These are phyloP conservation scores for Neofusicoccum cordaticola DNA, from an alignment of 2,329 filamentous ascomycete species.

Conservation along the genomic window DNA sequence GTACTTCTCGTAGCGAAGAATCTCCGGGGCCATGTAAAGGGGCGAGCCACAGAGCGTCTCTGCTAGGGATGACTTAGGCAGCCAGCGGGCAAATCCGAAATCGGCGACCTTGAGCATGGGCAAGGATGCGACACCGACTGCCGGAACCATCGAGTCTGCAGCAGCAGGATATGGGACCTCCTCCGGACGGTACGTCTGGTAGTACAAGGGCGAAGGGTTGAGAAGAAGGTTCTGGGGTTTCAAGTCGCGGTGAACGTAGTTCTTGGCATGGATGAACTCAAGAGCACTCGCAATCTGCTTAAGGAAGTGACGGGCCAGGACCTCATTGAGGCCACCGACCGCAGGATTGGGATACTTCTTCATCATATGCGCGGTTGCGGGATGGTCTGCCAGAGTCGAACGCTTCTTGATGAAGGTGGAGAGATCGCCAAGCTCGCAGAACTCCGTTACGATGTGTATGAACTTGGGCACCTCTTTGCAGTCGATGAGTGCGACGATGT, in stretches of 20 bases:
- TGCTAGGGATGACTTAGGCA: constrained; percentile 86
- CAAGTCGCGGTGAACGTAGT: constrained; percentile 93
- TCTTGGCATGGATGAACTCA: constrained; percentile 77
- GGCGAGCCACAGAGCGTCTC: constrained; percentile 96
- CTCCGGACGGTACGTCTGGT: constrained; percentile 56
- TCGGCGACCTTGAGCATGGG: constrained; percentile 98
- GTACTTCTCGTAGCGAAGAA: constrained; percentile 94
- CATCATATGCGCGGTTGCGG: constrained; percentile 84
- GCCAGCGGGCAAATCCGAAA: constrained; percentile 93
- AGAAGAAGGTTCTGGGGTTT: constrained; percentile 96
- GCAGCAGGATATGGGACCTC: constrained; percentile 73
- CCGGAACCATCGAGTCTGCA: constrained; percentile 75
- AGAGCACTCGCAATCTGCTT: constrained; percentile 93
- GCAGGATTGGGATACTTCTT: constrained; percentile 84
- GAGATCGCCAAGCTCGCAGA: constrained; percentile 90
- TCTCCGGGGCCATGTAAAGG: constrained; percentile 98
- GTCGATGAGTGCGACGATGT: constrained; percentile 94
- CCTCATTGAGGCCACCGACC: constrained; percentile 87
- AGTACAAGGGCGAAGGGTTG: constrained; percentile 73
- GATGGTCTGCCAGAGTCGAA: constrained; percentile 73
- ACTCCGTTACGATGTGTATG: constrained; percentile 98
- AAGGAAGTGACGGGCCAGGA: constrained; percentile 92
- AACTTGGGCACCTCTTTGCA: constrained; percentile 83
- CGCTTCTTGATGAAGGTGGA: constrained; percentile 96
- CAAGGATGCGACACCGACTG: constrained; percentile 75